Evolutionary conservation across 345 rosid genomes (phyloP).

Genomic region (Erodium maritimum): DNA sequence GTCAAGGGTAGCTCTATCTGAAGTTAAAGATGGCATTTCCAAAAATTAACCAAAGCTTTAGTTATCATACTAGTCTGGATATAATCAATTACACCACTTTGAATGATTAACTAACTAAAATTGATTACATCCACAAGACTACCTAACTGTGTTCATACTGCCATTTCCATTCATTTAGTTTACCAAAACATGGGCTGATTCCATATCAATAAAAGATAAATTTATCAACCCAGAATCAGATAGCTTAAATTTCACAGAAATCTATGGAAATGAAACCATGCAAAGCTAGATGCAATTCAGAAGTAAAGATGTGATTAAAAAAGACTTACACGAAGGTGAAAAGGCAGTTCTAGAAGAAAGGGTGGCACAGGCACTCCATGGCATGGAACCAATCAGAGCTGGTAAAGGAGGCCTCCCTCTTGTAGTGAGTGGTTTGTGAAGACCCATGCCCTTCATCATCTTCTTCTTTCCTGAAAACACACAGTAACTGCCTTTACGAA

Average conservation of each 20-base stretch:
- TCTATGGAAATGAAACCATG: background rate
- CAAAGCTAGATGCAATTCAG: background rate
- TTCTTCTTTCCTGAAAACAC: background rate
- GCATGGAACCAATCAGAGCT: conserved; percentile 39
- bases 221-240: background rate
- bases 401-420: conserved; percentile 39
- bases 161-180: background rate
- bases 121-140: background rate
- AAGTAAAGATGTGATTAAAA: background rate
- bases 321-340: conserved; percentile 37
- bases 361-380: conserved; percentile 28
- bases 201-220: no score
- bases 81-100: background rate
- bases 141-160: background rate
- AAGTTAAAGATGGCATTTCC: no score
- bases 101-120: no score
- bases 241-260: background rate
- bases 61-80: background rate
- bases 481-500: background rate
- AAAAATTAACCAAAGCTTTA: no score
- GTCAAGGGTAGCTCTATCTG: no score
- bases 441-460: conserved; percentile 34
- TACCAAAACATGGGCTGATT: background rate
- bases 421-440: conserved; percentile 25
- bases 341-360: conserved; percentile 19